phyloP scores from a whole-genome alignment of 2,329 filamentous ascomycete species.

The Hymenoscyphus fructigenus region DNA sequence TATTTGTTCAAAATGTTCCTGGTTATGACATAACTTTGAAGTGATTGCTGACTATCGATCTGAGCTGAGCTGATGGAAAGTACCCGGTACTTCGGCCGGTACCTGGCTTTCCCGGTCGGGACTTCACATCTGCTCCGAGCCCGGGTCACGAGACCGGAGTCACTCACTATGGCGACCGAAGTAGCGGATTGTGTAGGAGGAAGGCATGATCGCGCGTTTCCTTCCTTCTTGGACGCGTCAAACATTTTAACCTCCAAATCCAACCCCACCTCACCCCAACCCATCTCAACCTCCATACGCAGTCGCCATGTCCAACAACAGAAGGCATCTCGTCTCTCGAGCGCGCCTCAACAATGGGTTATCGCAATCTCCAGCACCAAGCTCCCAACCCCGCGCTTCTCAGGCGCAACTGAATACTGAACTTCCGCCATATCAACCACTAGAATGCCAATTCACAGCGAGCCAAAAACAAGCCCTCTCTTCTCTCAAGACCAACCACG shows the following conservation, averaged over 20 bases:
- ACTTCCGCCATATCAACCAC: constrained; percentile 53
- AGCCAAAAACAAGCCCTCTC: constrained; percentile 47
- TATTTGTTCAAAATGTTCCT: not conserved
- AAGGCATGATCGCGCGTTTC: not conserved
- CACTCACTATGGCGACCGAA: no score
- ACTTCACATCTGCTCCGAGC: no score
- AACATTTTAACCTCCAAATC: not conserved
- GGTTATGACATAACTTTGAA: not conserved
- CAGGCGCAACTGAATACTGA: constrained; percentile 22
- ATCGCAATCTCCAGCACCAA: constrained; percentile 27
- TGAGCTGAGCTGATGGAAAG: no score
- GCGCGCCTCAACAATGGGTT: constrained; percentile 21
- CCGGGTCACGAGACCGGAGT: no score
- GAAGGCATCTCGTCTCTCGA: constrained; percentile 25
- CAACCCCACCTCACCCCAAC: not conserved
- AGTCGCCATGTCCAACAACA: constrained; percentile 24
- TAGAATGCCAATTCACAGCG: constrained; percentile 49
- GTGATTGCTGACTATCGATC: no score
- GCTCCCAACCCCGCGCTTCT: constrained; percentile 16
- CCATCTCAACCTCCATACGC: not conserved
- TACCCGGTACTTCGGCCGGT: no score
- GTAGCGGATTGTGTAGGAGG: not conserved
- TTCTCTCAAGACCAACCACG: constrained; percentile 42
- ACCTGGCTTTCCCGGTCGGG: no score
- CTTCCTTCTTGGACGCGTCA: not conserved